A percentile compares a stretch with the other conserved stretches of the same genome.
phyloP scores from a whole-genome alignment of 495 filamentous ascomycete genomes.

The Penicillium angulare region DNA sequence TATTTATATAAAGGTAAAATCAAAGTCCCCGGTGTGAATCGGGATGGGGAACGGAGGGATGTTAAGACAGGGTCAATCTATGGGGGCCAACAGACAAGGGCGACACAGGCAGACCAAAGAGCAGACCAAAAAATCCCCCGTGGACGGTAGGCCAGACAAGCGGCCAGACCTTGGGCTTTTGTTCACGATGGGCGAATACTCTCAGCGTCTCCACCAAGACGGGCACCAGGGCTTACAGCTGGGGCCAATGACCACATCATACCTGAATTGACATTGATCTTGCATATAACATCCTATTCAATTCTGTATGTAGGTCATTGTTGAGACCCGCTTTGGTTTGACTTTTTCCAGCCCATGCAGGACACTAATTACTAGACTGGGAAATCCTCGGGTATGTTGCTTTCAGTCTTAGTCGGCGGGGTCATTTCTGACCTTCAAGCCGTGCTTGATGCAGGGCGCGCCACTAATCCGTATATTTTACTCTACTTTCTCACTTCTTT shows the following conservation, averaged over 20 bases:
- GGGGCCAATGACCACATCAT: neutral
- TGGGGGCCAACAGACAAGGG: conserved; percentile 7
- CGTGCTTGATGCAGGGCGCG: too few species aligned
- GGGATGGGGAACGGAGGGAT: too few species aligned
- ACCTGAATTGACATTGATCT: neutral
- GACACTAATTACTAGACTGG: neutral
- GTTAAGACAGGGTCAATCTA: neutral
- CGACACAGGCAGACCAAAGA: conserved; percentile 15
- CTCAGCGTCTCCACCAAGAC: conserved; percentile 6
- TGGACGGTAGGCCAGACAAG: conserved; percentile 22
- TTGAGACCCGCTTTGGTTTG: neutral
- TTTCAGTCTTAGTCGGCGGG: neutral
- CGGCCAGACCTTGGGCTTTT: conserved; percentile 19
- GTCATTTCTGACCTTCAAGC: too few species aligned
- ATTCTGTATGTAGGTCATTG: neutral
- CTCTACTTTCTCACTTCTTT: too few species aligned
- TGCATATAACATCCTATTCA: neutral
- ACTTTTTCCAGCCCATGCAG: neutral
- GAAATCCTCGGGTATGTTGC: neutral
- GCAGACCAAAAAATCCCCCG: conserved; percentile 16
- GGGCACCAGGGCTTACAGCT: neutral
- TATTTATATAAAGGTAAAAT: too few species aligned
- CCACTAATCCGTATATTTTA: too few species aligned
- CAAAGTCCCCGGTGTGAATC: too few species aligned
- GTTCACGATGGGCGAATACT: conserved; percentile 7